Evolutionary conservation across 192 early-diverging fungal genomes (phyloP).

Genomic region (Dimargaris verticillata): DNA sequence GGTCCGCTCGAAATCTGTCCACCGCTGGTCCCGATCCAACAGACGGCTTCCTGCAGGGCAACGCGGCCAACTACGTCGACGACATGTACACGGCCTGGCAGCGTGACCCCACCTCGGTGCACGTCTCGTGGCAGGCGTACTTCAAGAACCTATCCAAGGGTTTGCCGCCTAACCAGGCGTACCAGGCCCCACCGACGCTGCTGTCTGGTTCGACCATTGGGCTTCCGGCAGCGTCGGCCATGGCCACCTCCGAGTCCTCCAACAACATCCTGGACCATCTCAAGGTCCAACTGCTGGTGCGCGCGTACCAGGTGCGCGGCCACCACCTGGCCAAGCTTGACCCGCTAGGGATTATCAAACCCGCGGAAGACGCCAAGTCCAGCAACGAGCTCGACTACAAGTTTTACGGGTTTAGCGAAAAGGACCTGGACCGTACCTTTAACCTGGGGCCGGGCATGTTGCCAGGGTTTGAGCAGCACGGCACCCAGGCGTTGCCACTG

Average conservation of each 20-base stretch:
- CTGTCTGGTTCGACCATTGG: constrained; percentile 46
- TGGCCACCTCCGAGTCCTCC: constrained; percentile 19
- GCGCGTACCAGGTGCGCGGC: constrained; percentile 92
- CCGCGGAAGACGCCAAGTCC: constrained; percentile 30
- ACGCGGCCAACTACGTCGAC: constrained; percentile 74
- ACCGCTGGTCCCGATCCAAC: constrained; percentile 31
- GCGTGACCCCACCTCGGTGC: constrained; percentile 76
- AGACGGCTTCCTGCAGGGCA: constrained; percentile 77
- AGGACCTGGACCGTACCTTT: constrained; percentile 83
- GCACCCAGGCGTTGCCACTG: constrained; percentile 60
- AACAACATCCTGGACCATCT: constrained; percentile 68
- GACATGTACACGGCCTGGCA: constrained; percentile 92
- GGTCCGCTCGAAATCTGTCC: constrained; percentile 15
- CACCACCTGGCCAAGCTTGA: constrained; percentile 93
- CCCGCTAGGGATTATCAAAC: constrained; percentile 68
- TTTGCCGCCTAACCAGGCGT: constrained; percentile 46
- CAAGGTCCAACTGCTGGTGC: constrained; percentile 91
- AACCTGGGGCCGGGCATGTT: constrained; percentile 88
- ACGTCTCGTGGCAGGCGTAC: constrained; percentile 93
- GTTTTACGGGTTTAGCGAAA: constrained; percentile 90
- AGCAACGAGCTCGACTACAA: constrained; percentile 69
- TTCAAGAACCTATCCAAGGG: constrained; percentile 67
- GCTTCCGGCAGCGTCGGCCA: constrained; percentile 31
- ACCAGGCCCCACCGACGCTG: constrained; percentile 65
- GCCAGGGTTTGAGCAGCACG: constrained; percentile 60